These are phyloP conservation scores for Debaryomyces nepalensis DNA, from an alignment of 1,139 yeast species.

Conservation along the genomic window DNA sequence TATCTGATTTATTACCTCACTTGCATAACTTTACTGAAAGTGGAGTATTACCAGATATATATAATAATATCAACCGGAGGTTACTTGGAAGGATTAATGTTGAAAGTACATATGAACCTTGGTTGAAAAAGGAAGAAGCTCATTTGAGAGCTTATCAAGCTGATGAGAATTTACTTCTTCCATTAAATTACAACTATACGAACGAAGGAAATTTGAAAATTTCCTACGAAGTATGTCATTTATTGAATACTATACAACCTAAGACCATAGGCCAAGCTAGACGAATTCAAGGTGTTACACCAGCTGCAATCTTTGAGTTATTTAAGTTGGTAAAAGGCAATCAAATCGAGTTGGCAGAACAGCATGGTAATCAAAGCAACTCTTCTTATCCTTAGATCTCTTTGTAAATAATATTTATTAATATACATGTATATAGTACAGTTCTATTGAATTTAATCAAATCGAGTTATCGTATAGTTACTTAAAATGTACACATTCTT, in stretches of 20 bases:
- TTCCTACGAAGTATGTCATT: constrained; percentile 74
- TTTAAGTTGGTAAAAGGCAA: constrained; percentile 48
- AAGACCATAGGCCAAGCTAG: constrained; percentile 93
- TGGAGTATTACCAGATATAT: constrained; percentile 27
- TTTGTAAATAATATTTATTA: constrained; percentile 16
- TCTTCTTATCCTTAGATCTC: not conserved
- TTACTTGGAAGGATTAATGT: constrained; percentile 67
- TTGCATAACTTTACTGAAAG: constrained; percentile 25
- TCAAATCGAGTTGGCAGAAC: constrained; percentile 26
- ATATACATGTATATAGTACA: constrained; percentile 15
- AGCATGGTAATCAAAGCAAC: constrained; percentile 10
- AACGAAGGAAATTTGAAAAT: constrained; percentile 50
- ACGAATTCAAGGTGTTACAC: constrained; percentile 92
- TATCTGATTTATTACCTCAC: constrained; percentile 39
- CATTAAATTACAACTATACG: constrained; percentile 65
- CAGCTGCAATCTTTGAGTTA: constrained; percentile 76
- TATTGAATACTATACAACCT: constrained; percentile 79
- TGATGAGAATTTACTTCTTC: constrained; percentile 76
- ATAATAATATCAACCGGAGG: constrained; percentile 49
- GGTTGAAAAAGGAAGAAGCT: constrained; percentile 71
- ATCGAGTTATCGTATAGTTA: too few relatives aligned
- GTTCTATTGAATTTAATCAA: too few relatives aligned
- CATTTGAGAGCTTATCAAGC: constrained; percentile 78
- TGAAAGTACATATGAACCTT: constrained; percentile 84
- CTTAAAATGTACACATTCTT: too few relatives aligned